Percentiles rank a stretch among this genome's conserved stretches.
Conservation (phyloP, 2,329 filamentous ascomycete genomes). For the Botrytis byssoidea region DNA sequence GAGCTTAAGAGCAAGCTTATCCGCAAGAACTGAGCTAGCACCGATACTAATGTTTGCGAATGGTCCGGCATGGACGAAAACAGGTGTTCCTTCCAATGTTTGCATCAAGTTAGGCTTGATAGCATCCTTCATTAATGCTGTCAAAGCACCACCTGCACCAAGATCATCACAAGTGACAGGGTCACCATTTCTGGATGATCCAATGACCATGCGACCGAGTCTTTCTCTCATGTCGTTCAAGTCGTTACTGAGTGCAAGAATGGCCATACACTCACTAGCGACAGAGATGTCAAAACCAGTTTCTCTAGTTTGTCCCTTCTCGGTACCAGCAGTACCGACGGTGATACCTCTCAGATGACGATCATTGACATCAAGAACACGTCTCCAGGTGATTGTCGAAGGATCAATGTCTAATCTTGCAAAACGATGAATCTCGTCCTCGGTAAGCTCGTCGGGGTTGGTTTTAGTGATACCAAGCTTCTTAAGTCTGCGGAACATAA, state of each 20-base stretch:
- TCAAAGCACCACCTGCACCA: conserved; percentile 85
- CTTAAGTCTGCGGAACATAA: conserved; percentile 91
- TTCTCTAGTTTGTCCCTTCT: conserved; percentile 83
- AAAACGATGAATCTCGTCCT: conserved; percentile 84
- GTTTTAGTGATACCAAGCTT: conserved; percentile 97
- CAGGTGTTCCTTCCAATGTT: conserved; percentile 92
- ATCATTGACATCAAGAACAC: conserved; percentile 96
- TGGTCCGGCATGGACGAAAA: conserved; percentile 95
- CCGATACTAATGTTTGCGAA: conserved; percentile 99
- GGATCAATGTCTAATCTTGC: conserved; percentile 96
- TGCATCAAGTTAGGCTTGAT: conserved; percentile 99
- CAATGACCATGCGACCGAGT: conserved; percentile 93
- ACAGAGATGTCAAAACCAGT: conserved; percentile 98
- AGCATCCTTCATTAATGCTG: conserved; percentile 94
- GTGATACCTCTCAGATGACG: conserved; percentile 87
- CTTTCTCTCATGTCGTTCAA: conserved; percentile 88
- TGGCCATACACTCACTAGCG: conserved; percentile 97
- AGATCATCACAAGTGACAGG: conserved; percentile 96
- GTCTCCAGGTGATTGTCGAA: conserved; percentile 94
- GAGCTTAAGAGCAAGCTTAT: conserved; percentile 93
- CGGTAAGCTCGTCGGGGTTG: conserved; percentile 83
- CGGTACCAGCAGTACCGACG: conserved; percentile 82
- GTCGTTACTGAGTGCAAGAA: conserved; percentile 87
- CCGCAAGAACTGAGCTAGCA: conserved; percentile 90
- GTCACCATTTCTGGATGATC: conserved; percentile 79